These are phyloP conservation scores for Exophiala sp. DNA, from an alignment of 2,329 filamentous ascomycete species.

Conservation along the genomic window DNA sequence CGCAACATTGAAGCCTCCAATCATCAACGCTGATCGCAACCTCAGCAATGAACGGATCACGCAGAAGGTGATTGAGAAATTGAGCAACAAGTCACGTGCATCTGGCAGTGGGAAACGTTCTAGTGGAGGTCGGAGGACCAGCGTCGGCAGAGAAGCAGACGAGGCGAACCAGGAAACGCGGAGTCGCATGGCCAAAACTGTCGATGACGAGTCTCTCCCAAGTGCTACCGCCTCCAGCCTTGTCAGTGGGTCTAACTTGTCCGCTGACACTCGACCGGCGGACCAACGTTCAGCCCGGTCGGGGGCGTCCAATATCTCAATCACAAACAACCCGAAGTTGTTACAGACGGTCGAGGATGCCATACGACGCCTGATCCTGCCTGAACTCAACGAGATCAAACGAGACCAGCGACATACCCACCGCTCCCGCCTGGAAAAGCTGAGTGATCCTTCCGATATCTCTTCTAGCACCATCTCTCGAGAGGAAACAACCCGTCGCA, in stretches of 20 bases:
- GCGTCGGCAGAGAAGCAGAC: conserved; percentile 40
- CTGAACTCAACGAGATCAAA: conserved; percentile 85
- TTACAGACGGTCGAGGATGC: conserved; percentile 90
- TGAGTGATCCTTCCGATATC: conserved; percentile 56
- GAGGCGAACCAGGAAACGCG: conserved; percentile 37
- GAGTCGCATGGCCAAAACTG: conserved; percentile 46
- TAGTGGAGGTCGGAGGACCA: conserved; percentile 38
- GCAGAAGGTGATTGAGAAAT: conserved; percentile 63
- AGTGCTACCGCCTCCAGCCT: conserved; percentile 58
- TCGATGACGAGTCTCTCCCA: conserved; percentile 47
- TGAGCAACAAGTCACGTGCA: conserved; percentile 47
- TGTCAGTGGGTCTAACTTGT: conserved; percentile 50
- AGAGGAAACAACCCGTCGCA: conserved; percentile 49
- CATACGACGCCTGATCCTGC: conserved; percentile 80
- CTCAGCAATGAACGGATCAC: conserved; percentile 61
- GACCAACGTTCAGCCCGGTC: conserved; percentile 56
- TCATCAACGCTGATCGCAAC: conserved; percentile 55
- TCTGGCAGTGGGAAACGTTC: conserved; percentile 39
- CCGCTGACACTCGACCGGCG: conserved; percentile 45
- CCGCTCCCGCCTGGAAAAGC: conserved; percentile 59
- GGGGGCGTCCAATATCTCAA: conserved; percentile 61
- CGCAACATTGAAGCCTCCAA: conserved; percentile 54
- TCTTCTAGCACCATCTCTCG: conserved; percentile 52
- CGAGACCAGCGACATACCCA: conserved; percentile 72
- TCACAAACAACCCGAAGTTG: conserved; percentile 78